Conservation (phyloP, 2,329 filamentous ascomycete genomes). For the Pseudocercospora musae region DNA sequence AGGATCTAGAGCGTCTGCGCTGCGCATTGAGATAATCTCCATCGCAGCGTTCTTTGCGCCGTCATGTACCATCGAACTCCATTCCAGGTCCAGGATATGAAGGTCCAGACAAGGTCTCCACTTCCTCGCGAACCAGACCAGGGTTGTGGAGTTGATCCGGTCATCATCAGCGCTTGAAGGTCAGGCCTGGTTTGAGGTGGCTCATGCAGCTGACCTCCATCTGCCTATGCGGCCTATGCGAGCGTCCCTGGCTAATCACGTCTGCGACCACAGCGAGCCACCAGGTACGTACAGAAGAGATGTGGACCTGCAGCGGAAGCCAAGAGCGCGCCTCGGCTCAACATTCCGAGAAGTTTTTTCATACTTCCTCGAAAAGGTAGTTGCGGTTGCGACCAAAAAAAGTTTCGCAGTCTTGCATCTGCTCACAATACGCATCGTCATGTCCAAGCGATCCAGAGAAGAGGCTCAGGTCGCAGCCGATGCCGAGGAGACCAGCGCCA, state of each 20-base stretch:
- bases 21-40: not conserved
- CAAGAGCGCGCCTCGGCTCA: not conserved
- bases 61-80: not conserved
- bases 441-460: conserved; percentile 32
- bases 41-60: not conserved
- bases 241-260: not conserved
- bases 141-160: not conserved
- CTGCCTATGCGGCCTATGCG: not conserved
- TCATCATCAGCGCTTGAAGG: not conserved
- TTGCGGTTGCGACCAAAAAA: conserved; percentile 8
- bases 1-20: not conserved
- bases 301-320: not conserved
- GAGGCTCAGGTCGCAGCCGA: conserved; percentile 22
- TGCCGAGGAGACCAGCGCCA: conserved; percentile 16
- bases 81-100: not conserved
- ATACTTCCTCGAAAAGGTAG: not conserved
- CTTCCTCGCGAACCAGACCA: not conserved
- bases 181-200: not conserved
- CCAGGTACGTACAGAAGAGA: not conserved
- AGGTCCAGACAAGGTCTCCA: not conserved
- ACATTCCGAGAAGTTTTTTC: not conserved
- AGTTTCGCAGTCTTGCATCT: not conserved
- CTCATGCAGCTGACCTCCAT: not conserved
- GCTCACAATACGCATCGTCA: conserved; percentile 1
- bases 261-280: not conserved